Evolutionary conservation across 257 asterid genomes (phyloP).

Genomic region (Jacaranda copaia): DNA sequence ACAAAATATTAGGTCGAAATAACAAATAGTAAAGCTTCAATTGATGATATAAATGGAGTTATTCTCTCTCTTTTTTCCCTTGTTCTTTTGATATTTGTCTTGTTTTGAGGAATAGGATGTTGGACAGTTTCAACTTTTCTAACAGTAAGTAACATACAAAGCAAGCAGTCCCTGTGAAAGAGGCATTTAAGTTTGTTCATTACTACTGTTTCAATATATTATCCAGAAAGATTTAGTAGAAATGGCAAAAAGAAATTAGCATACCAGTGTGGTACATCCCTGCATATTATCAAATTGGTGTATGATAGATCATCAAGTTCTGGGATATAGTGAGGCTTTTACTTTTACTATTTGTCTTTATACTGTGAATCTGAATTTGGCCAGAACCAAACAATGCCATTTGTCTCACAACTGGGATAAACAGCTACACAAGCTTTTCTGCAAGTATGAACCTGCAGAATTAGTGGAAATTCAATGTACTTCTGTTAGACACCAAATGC

Average conservation of each 20-base stretch:
- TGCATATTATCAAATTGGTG: constrained; percentile 41
- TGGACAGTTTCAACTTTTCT: too few species aligned
- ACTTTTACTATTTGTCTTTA: constrained; percentile 57
- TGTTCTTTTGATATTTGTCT: too few species aligned
- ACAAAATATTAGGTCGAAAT: too few species aligned
- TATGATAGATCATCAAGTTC: constrained; percentile 85
- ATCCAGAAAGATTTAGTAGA: constrained; percentile 7
- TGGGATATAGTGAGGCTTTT: constrained; percentile 80
- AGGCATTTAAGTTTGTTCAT: neutral
- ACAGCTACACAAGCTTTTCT: constrained; percentile 80
- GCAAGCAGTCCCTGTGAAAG: too few species aligned
- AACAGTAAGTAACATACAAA: too few species aligned
- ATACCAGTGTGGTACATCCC: constrained; percentile 50
- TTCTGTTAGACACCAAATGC: neutral
- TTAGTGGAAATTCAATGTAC: constrained; percentile 1
- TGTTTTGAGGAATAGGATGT: too few species aligned
- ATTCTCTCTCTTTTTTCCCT: too few species aligned
- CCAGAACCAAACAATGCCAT: constrained; percentile 94
- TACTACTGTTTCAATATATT: neutral
- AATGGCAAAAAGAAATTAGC: constrained; percentile 29
- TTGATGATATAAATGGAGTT: too few species aligned
- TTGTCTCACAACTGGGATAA: constrained; percentile 86
- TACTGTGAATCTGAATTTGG: constrained; percentile 75
- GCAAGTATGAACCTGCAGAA: constrained; percentile 75
- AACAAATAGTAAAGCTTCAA: too few species aligned